A percentile compares a stretch with the other conserved stretches of the same genome.
Conservation (phyloP, 2,329 filamentous ascomycete species). For the Pseudocercospora musae region DNA sequence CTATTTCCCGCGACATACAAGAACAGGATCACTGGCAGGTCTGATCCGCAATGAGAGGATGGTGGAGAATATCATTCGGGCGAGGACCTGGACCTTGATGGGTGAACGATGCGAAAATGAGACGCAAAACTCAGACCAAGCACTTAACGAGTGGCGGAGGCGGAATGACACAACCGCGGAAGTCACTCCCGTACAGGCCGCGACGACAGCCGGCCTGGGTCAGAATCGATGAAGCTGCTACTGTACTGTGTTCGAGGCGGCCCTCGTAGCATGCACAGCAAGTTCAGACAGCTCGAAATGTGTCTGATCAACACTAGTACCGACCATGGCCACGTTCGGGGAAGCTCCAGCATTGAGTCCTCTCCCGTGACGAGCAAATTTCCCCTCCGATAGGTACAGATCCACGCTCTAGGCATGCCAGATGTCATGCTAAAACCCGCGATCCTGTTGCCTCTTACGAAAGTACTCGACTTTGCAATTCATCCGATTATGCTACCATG, state of each 20-base stretch:
- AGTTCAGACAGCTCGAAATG: neutral
- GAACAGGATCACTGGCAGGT: conserved; percentile 74
- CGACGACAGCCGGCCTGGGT: neutral
- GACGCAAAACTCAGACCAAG: conserved; percentile 60
- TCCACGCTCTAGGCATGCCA: neutral
- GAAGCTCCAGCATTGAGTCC: neutral
- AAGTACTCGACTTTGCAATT: neutral
- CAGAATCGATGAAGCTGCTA: neutral
- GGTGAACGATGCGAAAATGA: conserved; percentile 67
- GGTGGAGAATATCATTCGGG: conserved; percentile 75
- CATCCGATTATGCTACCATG: neutral
- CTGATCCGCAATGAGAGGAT: conserved; percentile 71
- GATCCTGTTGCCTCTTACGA: too few relatives aligned
- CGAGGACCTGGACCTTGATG: conserved; percentile 76
- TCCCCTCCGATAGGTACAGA: neutral
- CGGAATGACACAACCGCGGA: conserved; percentile 4
- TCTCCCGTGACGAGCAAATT: neutral
- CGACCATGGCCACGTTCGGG: neutral
- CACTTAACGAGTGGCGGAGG: conserved; percentile 60
- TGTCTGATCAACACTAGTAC: neutral
- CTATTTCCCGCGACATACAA: conserved; percentile 74
- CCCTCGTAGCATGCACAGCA: neutral
- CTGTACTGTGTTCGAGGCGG: neutral
- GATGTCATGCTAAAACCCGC: neutral
- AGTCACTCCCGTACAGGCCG: neutral